Base-by-base conservation (phyloP, 164 flowering plant genomes). In the Magnolia sinica region DNA sequence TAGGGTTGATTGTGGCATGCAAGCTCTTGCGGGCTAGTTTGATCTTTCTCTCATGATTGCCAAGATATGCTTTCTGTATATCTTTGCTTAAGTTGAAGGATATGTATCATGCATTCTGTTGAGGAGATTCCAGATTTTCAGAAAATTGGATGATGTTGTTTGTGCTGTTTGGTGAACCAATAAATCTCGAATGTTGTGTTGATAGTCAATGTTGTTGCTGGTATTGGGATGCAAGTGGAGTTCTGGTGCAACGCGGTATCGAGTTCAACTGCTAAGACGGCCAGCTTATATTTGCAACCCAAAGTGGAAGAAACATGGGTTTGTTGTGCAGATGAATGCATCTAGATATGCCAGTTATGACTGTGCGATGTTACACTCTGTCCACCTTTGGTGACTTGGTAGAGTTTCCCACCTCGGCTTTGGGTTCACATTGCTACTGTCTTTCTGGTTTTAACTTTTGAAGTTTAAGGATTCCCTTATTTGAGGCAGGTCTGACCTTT, bases 1-100 rank as follows among this genome's bases (percentile, higher is more conserved):
- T 50, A 7, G 74, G 71, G 80, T 71, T 76, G 65, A 20, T 74
- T 74, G 29, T 65, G 71, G 64, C 74, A 50, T 58, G 50, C 64
- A 75, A 51, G 68, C 59, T 73, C n/a, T 55, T 11, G 18, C 16
- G 61, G 61, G 61, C 61, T 55, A 55, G 73, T 61, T 73, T 55
- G 77, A 58, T 70, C 49, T 61, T 31, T 24, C 52, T 50, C 45
- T 66, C 49, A 63, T 63, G 71, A 64, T 23, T 16, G 64, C 22
- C 52, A 27, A 68, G 51, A 70, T 50, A 11, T 68, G 61, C 27
- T 68, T 68, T 10, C 37, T 78, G 51, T 58, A 69, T 58, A 6
- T 11, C 11, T 52, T 68, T 23, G 68, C 70, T 29, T 68, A 9
- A 11, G 49, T 27, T 68, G 70, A 29, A 29, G 49, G 18, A 55